phyloP scores from a whole-genome alignment of 176 grass and related monocot genomes.

The Stipa capillata region DNA sequence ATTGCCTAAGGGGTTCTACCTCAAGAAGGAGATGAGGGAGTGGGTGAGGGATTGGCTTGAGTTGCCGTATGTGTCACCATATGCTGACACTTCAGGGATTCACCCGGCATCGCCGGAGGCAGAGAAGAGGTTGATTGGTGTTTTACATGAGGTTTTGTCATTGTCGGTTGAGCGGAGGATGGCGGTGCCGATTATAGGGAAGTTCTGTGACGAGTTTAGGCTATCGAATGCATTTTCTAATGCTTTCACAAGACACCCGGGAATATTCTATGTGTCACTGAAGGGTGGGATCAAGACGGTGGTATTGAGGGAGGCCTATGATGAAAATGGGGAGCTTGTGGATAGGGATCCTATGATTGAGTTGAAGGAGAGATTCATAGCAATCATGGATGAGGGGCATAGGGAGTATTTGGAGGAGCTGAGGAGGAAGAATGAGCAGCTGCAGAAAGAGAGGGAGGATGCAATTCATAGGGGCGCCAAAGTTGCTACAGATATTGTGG shows the following conservation, averaged over 20 bases:
- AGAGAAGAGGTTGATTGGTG: conserved; percentile 74
- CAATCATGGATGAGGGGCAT: conserved; percentile 74
- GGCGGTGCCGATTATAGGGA: conserved; percentile 59
- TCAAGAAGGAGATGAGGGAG: conserved; percentile 84
- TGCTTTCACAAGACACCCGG: conserved; percentile 68
- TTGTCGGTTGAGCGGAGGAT: conserved; percentile 57
- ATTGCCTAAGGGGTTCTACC: conserved; percentile 64
- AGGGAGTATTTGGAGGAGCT: conserved; percentile 49
- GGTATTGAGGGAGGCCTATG: conserved; percentile 78
- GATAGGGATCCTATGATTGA: conserved; percentile 75
- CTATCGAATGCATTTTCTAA: conserved; percentile 70
- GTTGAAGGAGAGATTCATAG: conserved; percentile 62
- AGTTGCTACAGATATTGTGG: neutral
- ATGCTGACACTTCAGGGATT: conserved; percentile 37
- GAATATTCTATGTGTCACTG: conserved; percentile 82
- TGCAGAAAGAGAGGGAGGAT: conserved; percentile 35
- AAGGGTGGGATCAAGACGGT: conserved; percentile 88
- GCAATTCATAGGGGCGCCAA: neutral
- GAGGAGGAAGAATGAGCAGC: conserved; percentile 42
- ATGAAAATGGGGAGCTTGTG: conserved; percentile 48
- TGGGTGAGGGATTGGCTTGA: conserved; percentile 96
- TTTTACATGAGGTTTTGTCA: conserved; percentile 77
- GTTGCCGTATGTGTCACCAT: conserved; percentile 65
- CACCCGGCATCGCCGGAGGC: conserved; percentile 36
- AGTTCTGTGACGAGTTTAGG: conserved; percentile 64